These are phyloP conservation scores for Chenopodium formosanum DNA, from an alignment of 148 eudicot genomes.

Conservation along the genomic window DNA sequence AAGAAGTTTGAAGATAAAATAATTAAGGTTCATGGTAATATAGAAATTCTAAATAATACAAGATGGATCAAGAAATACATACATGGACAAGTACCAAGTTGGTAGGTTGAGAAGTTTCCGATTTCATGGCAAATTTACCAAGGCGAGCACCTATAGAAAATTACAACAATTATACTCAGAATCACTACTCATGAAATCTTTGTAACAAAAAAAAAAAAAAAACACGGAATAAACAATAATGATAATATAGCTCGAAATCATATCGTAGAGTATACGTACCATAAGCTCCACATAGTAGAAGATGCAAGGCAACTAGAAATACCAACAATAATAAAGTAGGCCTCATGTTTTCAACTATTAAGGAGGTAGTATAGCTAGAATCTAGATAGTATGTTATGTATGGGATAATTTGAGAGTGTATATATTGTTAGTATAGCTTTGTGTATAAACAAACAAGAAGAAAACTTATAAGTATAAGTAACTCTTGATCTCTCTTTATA, in stretches of 20 bases:
- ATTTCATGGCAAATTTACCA: constrained; percentile 13
- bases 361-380: neutral
- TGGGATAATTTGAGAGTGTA: neutral
- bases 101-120: neutral
- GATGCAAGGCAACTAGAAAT: constrained; percentile 34
- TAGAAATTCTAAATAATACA: too few species aligned
- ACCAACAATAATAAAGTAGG: constrained; percentile 27
- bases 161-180: neutral
- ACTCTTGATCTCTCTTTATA: neutral
- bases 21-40: too few species aligned
- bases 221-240: neutral
- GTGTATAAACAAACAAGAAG: neutral
- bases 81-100: neutral
- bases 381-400: neutral
- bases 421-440: neutral
- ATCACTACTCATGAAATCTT: neutral
- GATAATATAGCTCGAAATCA: too few species aligned
- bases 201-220: neutral
- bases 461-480: neutral
- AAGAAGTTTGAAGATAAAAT: too few species aligned
- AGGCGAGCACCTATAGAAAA: constrained; percentile 20
- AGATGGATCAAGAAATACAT: too few species aligned
- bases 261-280: constrained; percentile 28
- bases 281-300: constrained; percentile 35
- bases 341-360: constrained; percentile 26